phyloP scores from a whole-genome alignment of 345 rosid species.

The Heritiera littoralis region DNA sequence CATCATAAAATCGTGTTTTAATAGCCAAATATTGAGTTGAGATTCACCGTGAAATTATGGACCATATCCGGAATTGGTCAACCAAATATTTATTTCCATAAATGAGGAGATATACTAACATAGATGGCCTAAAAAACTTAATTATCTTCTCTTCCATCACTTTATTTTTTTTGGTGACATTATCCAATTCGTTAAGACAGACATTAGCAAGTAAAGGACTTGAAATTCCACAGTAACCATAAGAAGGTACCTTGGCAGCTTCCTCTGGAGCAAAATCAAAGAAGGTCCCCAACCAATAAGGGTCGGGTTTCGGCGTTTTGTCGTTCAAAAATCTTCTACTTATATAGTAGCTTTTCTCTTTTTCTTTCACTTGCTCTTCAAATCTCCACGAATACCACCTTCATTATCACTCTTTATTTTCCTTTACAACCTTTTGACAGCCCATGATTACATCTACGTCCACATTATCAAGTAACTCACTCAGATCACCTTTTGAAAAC shows the following conservation, averaged over 20 bases:
- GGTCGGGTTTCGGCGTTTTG: conserved; percentile 93
- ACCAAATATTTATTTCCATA: too few species aligned
- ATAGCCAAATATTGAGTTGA: too few species aligned
- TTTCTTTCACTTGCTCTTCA: too few species aligned
- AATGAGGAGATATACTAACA: too few species aligned
- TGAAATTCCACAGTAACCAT: conserved; percentile 80
- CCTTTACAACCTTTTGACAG: conserved; percentile 63
- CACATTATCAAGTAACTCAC: conserved; percentile 55
- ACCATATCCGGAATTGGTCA: too few species aligned
- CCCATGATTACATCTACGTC: conserved; percentile 54
- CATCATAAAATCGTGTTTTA: too few species aligned
- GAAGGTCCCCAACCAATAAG: conserved; percentile 85
- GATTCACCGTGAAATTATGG: too few species aligned
- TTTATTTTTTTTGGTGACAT: conserved; percentile 35
- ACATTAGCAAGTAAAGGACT: conserved; percentile 91
- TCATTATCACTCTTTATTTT: conserved; percentile 11
- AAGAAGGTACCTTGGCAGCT: conserved; percentile 77
- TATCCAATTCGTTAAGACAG: conserved; percentile 65
- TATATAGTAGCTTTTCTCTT: conserved; percentile 48
- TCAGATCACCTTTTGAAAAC: conserved; percentile 79
- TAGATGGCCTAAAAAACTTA: too few species aligned
- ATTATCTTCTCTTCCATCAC: conserved; percentile 44
- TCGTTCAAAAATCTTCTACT: conserved; percentile 70
- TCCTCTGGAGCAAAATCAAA: conserved; percentile 85
- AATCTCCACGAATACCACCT: too few species aligned